Conservation (phyloP, 805 yeast species). For the Pichia thaimueangensis region DNA sequence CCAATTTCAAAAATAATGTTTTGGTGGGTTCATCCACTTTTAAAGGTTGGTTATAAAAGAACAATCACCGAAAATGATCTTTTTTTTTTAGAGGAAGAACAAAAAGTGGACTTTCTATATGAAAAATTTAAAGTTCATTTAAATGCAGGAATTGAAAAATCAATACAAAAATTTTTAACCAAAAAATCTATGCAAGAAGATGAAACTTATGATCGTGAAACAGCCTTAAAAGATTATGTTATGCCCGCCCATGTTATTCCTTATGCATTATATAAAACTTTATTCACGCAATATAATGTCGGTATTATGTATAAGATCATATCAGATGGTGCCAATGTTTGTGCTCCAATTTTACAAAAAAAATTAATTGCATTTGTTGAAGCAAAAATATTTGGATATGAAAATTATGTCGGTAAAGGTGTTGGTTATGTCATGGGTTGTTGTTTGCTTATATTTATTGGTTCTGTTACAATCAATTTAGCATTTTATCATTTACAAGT, state of each 20-base stretch:
- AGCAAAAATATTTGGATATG: slow-evolving; percentile 36
- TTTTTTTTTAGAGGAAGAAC: slow-evolving; percentile 38
- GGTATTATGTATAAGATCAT: slow-evolving; percentile 36
- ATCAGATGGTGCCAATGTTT: slow-evolving; percentile 43
- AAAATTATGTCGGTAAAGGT: slow-evolving; percentile 49
- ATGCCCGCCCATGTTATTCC: slow-evolving; percentile 23
- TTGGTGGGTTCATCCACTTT: slow-evolving; percentile 63
- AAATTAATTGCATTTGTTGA: slow-evolving; percentile 58
- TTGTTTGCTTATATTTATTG: slow-evolving; percentile 44
- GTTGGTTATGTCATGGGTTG: slow-evolving; percentile 76
- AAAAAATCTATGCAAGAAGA: slow-evolving; percentile 11
- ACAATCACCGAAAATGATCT: slow-evolving; percentile 62
- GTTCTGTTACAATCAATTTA: slow-evolving; percentile 50
- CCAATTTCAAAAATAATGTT: slow-evolving; percentile 43
- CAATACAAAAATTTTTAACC: neutral
- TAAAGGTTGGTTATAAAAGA: slow-evolving; percentile 64
- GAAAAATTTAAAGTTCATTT: slow-evolving; percentile 32
- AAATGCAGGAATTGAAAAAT: slow-evolving; percentile 26
- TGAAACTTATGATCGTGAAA: slow-evolving; percentile 16
- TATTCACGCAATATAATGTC: slow-evolving; percentile 37
- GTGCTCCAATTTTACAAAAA: slow-evolving; percentile 62
- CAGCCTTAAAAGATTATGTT: slow-evolving; percentile 17
- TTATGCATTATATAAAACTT: slow-evolving; percentile 42
- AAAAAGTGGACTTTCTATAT: slow-evolving; percentile 38
- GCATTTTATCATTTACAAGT: slow-evolving; percentile 53